Evolutionary conservation across 106 monocot genomes (phyloP).

Genomic region (Apostasia ramifera): DNA sequence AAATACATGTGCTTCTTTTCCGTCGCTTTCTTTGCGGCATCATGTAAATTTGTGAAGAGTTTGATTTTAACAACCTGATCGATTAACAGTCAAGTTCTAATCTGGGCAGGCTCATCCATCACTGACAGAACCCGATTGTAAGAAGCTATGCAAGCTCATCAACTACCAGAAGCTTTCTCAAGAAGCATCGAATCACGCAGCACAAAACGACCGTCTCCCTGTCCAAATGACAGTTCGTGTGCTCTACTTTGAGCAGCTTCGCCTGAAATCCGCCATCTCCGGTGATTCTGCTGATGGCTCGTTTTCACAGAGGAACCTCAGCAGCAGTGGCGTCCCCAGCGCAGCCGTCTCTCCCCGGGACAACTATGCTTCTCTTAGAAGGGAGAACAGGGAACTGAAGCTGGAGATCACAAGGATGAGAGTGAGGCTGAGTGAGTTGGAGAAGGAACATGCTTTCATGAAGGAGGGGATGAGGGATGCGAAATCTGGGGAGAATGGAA

Average conservation of each 20-base stretch:
- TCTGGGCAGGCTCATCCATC: conserved; percentile 72
- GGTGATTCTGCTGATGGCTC: conserved; percentile 31
- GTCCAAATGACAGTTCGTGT: conserved; percentile 71
- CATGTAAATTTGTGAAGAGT: too few relatives aligned
- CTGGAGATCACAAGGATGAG: conserved; percentile 83
- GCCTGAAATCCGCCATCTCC: conserved; percentile 63
- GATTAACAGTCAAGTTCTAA: too few relatives aligned
- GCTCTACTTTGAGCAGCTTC: conserved; percentile 87
- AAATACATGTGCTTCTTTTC: too few relatives aligned
- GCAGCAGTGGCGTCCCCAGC: conserved; percentile 62
- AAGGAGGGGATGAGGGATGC: conserved; percentile 54
- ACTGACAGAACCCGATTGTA: conserved; percentile 73
- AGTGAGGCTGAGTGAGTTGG: conserved; percentile 71
- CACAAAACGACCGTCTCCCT: conserved; percentile 88
- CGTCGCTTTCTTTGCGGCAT: too few relatives aligned
- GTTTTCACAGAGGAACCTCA: conserved; percentile 68
- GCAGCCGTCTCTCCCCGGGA: conserved; percentile 76
- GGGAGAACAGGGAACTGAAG: conserved; percentile 89
- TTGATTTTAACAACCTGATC: too few relatives aligned
- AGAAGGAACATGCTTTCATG: conserved; percentile 81
- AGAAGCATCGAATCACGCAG: conserved; percentile 82
- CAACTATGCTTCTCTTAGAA: conserved; percentile 79
- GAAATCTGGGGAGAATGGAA: conserved; percentile 39
- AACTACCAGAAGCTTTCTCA: conserved; percentile 90
- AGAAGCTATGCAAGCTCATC: conserved; percentile 78